Evolutionary conservation across 2,329 filamentous ascomycete genomes (phyloP).

Genomic region (Chaetothyriales sp.): DNA sequence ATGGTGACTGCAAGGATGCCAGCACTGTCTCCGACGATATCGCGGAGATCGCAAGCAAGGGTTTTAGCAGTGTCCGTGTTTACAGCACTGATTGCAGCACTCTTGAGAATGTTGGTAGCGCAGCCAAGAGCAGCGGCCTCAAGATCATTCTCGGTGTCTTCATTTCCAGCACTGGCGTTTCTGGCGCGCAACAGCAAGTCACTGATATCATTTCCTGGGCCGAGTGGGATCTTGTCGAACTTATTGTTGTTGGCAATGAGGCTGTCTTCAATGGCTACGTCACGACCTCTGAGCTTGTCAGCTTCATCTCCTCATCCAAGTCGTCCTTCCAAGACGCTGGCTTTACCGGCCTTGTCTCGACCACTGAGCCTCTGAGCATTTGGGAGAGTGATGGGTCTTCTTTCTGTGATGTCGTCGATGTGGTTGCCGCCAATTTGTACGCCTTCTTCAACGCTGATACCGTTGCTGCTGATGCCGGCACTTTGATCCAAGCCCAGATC

Average conservation of each 20-base stretch:
- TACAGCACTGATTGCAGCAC: constrained; percentile 88
- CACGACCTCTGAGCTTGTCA: constrained; percentile 49
- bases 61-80: constrained; percentile 61
- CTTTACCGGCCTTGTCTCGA: constrained; percentile 65
- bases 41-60: constrained; percentile 45
- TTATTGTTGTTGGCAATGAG: constrained; percentile 86
- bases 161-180: constrained; percentile 51
- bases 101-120: constrained; percentile 59
- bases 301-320: constrained; percentile 58
- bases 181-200: constrained; percentile 60
- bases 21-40: constrained; percentile 49
- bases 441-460: constrained; percentile 77
- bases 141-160: constrained; percentile 80
- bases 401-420: constrained; percentile 63
- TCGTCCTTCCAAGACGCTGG: constrained; percentile 46
- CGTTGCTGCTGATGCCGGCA: constrained; percentile 52
- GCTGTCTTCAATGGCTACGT: constrained; percentile 63
- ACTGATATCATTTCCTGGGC: constrained; percentile 57
- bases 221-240: constrained; percentile 61
- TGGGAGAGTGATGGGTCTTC: constrained; percentile 41
- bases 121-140: constrained; percentile 52
- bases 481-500: constrained; percentile 63
- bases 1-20: constrained; percentile 49
- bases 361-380: constrained; percentile 70
- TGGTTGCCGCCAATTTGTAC: constrained; percentile 78